Evolutionary conservation across 345 rosid genomes (phyloP), one percentile per base, ranked within the genome.

Genomic region (Viola odorata): DNA sequence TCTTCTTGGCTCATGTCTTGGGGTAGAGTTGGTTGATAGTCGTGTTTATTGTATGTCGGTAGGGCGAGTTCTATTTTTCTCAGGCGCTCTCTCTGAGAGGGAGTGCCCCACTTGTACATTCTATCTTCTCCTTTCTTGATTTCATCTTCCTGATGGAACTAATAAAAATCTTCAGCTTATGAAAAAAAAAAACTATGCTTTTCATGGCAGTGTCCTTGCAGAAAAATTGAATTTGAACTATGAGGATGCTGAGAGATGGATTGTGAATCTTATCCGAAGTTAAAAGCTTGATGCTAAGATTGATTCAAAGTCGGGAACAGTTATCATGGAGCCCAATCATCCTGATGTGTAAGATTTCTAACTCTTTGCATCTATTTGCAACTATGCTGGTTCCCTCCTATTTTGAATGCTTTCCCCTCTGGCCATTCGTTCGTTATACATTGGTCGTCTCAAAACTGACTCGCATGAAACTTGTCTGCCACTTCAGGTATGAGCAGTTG

Each of bases 191-290:
- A 23, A 9, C 12, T 62, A 61, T 55, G 37, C 58, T 54, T 3
- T 55, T 40, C 4, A 9, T 62, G 14, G 63, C 81, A 95, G 99
- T 45, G 94, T 88, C 47, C 94, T 95, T 40, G 96, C 91, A 40
- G 94, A 85, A 78, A 95, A 95, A 71, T 69, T 95, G 81, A 95
- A 91, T 69, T 80, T 95, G 71, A 86, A 85, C 69, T 84, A 86
- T 51, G 96, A 95, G 52, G 99, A 94, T 44, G 96, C 91, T 39
- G 96, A 94, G 84, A 91, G 95, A 74, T 94, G 96, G 99, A 88
- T 95, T 75, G 96, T 86, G 68, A 86, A 82, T 76, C 97, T 91
- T n/a, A 88, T 95, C 68, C 91, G 86, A n/a, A 80, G 76, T 82
- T 95, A 98, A 57, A 88, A 95, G 76, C 88, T 91, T 3, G 96